Conservation (phyloP, 306 rosid species). For the Fagus sylvatica region DNA sequence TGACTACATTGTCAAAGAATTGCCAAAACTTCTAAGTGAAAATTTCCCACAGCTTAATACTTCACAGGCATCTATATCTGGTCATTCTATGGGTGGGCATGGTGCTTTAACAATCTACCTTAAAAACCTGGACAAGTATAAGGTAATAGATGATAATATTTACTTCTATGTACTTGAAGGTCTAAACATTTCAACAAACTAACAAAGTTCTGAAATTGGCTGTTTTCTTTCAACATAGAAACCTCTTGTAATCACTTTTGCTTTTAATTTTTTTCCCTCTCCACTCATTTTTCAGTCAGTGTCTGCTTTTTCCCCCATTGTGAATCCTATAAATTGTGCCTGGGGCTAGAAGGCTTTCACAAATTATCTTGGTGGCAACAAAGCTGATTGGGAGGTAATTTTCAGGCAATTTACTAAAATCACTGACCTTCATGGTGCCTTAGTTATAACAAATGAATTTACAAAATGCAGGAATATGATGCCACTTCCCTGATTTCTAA, state of each 20-base stretch:
- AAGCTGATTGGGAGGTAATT: slow-evolving; percentile 87
- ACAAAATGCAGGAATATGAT: slow-evolving; percentile 80
- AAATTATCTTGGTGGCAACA: slow-evolving; percentile 76
- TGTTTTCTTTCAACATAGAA: neutral
- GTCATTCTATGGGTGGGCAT: slow-evolving; percentile 99
- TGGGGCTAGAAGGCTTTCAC: slow-evolving; percentile 97
- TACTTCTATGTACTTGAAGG: slow-evolving; percentile 7
- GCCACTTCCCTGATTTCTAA: slow-evolving; percentile 68
- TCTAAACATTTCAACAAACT: neutral
- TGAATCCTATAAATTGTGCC: slow-evolving; percentile 76
- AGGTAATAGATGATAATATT: slow-evolving; percentile 46
- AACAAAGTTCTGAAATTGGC: neutral
- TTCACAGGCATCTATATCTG: slow-evolving; percentile 77
- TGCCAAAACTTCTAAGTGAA: slow-evolving; percentile 72
- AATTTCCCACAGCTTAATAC: slow-evolving; percentile 80
- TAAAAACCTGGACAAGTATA: slow-evolving; percentile 79
- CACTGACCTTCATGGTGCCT: slow-evolving; percentile 1
- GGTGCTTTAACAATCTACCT: slow-evolving; percentile 91
- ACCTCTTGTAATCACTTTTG: neutral
- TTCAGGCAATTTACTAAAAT: slow-evolving; percentile 9
- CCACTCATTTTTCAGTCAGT: slow-evolving; percentile 58
- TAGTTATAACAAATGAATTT: too few relatives aligned
- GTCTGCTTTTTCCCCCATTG: slow-evolving; percentile 85
- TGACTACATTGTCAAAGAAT: slow-evolving; percentile 87
- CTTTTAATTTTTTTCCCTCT: neutral